Evolutionary conservation across 2,329 filamentous ascomycete species (phyloP).

Genomic region (Pseudopyrenochaeta lycopersici): DNA sequence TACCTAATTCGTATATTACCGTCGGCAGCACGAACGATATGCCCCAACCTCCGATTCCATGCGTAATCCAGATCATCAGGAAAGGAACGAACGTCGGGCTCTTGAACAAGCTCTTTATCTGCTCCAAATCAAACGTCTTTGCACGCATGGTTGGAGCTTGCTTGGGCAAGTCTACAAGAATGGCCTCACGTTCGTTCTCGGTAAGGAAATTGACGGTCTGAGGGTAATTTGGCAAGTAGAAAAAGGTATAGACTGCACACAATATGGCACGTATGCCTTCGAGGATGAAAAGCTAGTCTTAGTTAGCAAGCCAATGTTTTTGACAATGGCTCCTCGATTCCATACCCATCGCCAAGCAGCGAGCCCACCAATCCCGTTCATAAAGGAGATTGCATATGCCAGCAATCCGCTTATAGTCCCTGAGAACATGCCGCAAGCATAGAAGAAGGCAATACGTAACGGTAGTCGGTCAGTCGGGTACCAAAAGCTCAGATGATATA

Average conservation of each 20-base stretch:
- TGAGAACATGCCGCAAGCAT: slow-evolving; percentile 63
- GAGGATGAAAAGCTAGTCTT: slow-evolving; percentile 28
- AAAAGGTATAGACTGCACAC: slow-evolving; percentile 23
- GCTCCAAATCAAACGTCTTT: slow-evolving; percentile 32
- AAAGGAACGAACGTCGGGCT: slow-evolving; percentile 30
- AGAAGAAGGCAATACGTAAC: slow-evolving; percentile 65
- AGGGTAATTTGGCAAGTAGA: slow-evolving; percentile 32
- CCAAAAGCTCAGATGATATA: slow-evolving; percentile 68
- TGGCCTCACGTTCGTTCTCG: slow-evolving; percentile 24
- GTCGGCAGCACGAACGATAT: slow-evolving; percentile 34
- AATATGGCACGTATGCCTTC: slow-evolving; percentile 30
- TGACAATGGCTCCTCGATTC: neutral
- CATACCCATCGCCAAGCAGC: slow-evolving; percentile 45
- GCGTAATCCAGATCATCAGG: slow-evolving; percentile 34
- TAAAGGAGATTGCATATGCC: slow-evolving; percentile 65
- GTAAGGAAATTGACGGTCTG: slow-evolving; percentile 24
- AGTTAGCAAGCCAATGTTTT: neutral
- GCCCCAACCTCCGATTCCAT: slow-evolving; percentile 33
- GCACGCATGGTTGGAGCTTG: slow-evolving; percentile 31
- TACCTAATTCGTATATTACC: slow-evolving; percentile 30
- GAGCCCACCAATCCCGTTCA: slow-evolving; percentile 61
- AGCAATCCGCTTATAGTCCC: slow-evolving; percentile 68
- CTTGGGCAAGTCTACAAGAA: slow-evolving; percentile 26
- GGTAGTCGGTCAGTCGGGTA: slow-evolving; percentile 65
- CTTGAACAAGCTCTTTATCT: slow-evolving; percentile 25